Evolutionary conservation across 495 filamentous ascomycete species (phyloP).

Genomic region (Jackrogersella multiformis): DNA sequence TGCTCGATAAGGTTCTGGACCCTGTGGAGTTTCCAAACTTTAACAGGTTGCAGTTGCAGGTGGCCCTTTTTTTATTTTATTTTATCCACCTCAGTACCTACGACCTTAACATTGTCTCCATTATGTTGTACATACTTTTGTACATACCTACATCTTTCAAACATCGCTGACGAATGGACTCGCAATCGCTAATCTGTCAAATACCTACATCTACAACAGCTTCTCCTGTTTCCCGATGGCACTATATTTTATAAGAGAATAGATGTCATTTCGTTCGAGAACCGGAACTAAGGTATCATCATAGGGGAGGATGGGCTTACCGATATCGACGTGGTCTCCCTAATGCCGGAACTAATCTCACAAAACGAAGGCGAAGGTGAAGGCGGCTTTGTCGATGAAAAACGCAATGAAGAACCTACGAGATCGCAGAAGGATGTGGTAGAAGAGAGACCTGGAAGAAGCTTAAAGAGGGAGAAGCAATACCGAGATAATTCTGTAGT

Average conservation of each 20-base stretch:
- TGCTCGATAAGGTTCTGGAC: constrained; percentile 23
- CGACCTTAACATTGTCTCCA: background rate
- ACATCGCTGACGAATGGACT: background rate
- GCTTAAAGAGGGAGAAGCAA: constrained; percentile 25
- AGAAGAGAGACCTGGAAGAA: constrained; percentile 28
- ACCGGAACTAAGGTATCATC: background rate
- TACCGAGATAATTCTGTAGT: constrained; percentile 15
- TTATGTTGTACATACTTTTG: too few species aligned
- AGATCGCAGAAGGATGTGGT: background rate
- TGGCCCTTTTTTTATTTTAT: constrained; percentile 17
- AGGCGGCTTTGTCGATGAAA: constrained; percentile 1
- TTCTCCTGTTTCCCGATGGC: background rate
- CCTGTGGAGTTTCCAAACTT: constrained; percentile 6
- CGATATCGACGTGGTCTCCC: constrained; percentile 23
- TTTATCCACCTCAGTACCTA: background rate
- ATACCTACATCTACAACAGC: background rate
- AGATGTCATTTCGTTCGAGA: background rate
- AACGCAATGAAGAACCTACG: background rate
- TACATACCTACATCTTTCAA: too few species aligned
- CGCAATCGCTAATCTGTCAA: background rate
- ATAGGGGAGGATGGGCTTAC: constrained; percentile 19
- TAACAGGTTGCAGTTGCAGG: too few species aligned
- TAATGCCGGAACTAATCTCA: constrained; percentile 26
- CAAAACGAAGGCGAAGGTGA: constrained; percentile 8
- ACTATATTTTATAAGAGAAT: background rate